phyloP scores from a whole-genome alignment of 2,329 filamentous ascomycete genomes.

The Ceratocystiopsis sp. region DNA sequence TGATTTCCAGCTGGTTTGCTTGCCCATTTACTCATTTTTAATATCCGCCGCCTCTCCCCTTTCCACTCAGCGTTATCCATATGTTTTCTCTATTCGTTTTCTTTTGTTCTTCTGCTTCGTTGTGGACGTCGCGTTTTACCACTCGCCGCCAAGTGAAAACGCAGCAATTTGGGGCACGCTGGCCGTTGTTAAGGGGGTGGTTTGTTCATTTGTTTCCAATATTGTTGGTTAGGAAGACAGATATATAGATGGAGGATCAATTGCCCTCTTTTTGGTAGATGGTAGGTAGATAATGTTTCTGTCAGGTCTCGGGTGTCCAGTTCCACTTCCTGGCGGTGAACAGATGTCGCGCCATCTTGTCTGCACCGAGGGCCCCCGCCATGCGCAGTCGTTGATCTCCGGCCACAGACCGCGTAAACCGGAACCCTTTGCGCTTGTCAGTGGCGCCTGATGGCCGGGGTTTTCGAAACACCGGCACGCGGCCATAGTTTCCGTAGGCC shows the following conservation, averaged over 20 bases:
- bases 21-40: background rate
- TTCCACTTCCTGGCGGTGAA: constrained; percentile 42
- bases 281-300: no score
- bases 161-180: no score
- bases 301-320: constrained; percentile 35
- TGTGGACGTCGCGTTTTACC: background rate
- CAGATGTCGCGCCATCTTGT: constrained; percentile 32
- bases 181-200: no score
- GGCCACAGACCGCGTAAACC: constrained; percentile 32
- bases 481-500: constrained; percentile 3
- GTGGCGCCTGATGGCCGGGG: background rate
- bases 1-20: no score
- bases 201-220: no score
- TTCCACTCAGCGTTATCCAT: background rate
- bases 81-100: background rate
- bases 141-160: no score
- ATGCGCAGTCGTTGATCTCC: constrained; percentile 32
- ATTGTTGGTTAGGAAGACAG: no score
- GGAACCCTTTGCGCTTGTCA: constrained; percentile 17
- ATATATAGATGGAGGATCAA: no score
- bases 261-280: no score
- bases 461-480: constrained; percentile 3
- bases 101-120: background rate
- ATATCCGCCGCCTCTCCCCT: background rate
- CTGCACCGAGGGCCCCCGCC: constrained; percentile 30